Evolutionary conservation across 2,329 filamentous ascomycete genomes (phyloP).

Genomic region (Ampelomyces quisqualis): DNA sequence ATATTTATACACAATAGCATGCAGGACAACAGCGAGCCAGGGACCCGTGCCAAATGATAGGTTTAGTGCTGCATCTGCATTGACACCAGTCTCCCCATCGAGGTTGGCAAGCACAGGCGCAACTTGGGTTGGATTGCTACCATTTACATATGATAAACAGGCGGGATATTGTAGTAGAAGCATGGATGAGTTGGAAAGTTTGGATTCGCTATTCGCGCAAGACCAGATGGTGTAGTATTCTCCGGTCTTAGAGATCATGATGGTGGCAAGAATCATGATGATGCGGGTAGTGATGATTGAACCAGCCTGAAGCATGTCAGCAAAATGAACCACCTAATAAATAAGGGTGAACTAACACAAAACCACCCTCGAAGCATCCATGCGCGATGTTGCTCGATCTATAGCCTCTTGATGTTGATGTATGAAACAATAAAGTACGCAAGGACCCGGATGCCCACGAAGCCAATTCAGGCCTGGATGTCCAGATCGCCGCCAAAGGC

Average conservation of each 20-base stretch:
- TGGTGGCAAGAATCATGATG: slow-evolving; percentile 49
- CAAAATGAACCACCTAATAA: not conserved
- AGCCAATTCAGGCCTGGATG: slow-evolving; percentile 50
- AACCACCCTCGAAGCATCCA: slow-evolving; percentile 38
- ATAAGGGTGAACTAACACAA: slow-evolving; percentile 14
- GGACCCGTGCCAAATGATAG: slow-evolving; percentile 54
- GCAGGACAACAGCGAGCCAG: slow-evolving; percentile 57
- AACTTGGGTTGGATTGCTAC: slow-evolving; percentile 20
- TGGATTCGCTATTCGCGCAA: slow-evolving; percentile 54
- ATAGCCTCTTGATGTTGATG: slow-evolving; percentile 59
- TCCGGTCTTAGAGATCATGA: slow-evolving; percentile 40
- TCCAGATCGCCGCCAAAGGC: slow-evolving; percentile 58
- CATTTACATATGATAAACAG: slow-evolving; percentile 48
- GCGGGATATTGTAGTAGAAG: slow-evolving; percentile 45
- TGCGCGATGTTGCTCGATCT: slow-evolving; percentile 50
- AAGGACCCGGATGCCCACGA: slow-evolving; percentile 51
- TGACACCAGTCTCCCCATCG: slow-evolving; percentile 19
- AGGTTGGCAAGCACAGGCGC: slow-evolving; percentile 32
- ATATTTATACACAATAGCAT: slow-evolving; percentile 45
- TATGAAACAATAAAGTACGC: slow-evolving; percentile 51
- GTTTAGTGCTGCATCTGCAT: slow-evolving; percentile 49
- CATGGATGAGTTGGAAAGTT: slow-evolving; percentile 16
- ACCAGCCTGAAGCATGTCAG: slow-evolving; percentile 42
- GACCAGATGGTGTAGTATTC: slow-evolving; percentile 43
- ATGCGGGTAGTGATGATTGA: slow-evolving; percentile 56